These are phyloP conservation scores for Evansstolkia leycettana DNA, from an alignment of 495 filamentous ascomycete genomes.

Conservation along the genomic window DNA sequence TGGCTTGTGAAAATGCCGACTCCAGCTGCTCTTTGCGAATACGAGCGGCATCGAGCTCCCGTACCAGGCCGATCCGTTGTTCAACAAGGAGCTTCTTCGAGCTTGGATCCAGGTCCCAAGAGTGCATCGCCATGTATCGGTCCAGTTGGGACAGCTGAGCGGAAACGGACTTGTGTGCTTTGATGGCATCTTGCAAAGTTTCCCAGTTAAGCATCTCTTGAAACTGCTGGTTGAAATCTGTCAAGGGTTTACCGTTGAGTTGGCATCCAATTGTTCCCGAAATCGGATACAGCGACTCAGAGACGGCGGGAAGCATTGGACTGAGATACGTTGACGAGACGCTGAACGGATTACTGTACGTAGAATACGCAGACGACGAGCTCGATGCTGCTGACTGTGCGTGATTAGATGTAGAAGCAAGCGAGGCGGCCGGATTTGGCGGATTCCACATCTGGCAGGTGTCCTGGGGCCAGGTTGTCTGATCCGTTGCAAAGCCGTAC, in stretches of 20 bases:
- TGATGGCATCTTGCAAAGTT: constrained; percentile 13
- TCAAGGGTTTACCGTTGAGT: neutral
- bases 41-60: constrained; percentile 24
- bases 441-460: constrained; percentile 4
- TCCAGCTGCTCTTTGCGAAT: constrained; percentile 23
- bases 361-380: constrained; percentile 1
- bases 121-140: constrained; percentile 26
- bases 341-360: constrained; percentile 2
- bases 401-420: constrained; percentile 3
- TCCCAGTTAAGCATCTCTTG: constrained; percentile 4
- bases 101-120: constrained; percentile 19
- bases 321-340: constrained; percentile 1
- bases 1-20: constrained; percentile 6
- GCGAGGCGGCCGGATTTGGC: constrained; percentile 2
- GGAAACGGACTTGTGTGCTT: constrained; percentile 16
- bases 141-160: constrained; percentile 22
- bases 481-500: constrained; percentile 3
- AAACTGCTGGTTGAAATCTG: constrained; percentile 3
- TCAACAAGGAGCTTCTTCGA: constrained; percentile 21
- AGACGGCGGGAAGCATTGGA: constrained; percentile 3
- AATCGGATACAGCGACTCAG: constrained; percentile 2
- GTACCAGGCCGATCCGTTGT: constrained; percentile 22
- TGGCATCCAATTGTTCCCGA: constrained; percentile 2
- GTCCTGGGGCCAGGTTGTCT: constrained; percentile 5
- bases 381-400: constrained; percentile 2